Percentiles rank a stretch among this genome's conserved stretches.
Conservation (phyloP, 2,329 filamentous ascomycete species). For the Talaromyces pinophilus region DNA sequence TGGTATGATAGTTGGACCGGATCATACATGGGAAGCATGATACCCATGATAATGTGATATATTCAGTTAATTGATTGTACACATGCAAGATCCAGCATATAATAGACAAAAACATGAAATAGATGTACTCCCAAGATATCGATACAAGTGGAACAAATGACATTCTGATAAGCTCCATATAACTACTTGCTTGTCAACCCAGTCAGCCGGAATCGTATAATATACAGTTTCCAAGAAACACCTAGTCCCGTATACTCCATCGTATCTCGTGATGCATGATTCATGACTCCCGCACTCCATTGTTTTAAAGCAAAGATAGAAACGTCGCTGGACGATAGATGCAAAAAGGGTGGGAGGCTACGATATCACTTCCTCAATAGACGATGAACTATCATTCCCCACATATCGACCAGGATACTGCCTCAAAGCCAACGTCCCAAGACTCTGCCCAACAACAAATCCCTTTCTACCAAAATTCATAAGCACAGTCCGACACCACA, state of each 20-base stretch:
- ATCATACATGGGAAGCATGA: conserved; percentile 5
- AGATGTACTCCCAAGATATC: neutral
- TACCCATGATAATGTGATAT: conserved; percentile 13
- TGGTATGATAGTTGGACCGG: neutral
- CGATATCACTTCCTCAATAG: neutral
- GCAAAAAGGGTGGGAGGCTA: neutral
- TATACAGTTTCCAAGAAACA: conserved; percentile 7
- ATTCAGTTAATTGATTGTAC: neutral
- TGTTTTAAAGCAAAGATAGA: neutral
- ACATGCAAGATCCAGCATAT: neutral
- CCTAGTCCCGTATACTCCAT: neutral
- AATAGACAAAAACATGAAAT: neutral
- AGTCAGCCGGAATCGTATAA: neutral
- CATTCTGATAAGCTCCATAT: neutral
- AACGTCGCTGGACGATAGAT: neutral
- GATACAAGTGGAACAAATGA: neutral
- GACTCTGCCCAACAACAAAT: conserved; percentile 20
- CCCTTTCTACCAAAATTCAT: conserved; percentile 23
- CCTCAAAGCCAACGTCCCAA: conserved; percentile 14
- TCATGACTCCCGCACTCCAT: neutral
- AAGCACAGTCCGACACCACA: conserved; percentile 23
- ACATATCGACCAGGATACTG: conserved; percentile 23
- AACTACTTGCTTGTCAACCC: neutral
- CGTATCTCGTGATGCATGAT: neutral
- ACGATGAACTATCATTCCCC: neutral